Evolutionary conservation across 768 basidiomycete genomes (phyloP).

Genomic region (Suillus cothurnatus): DNA sequence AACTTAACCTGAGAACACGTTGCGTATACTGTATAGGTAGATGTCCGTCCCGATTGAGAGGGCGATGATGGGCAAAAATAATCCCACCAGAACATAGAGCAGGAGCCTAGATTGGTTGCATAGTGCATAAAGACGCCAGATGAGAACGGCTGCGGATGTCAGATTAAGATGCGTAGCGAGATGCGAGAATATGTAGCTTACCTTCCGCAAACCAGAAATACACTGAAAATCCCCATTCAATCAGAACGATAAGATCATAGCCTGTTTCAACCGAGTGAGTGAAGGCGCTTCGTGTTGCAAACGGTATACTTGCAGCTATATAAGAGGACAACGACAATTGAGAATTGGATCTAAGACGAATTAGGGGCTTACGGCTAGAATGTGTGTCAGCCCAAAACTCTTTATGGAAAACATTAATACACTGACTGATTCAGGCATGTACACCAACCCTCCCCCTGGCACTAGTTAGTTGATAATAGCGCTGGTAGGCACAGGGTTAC

Average conservation of each 20-base stretch:
- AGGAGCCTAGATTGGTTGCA: not conserved
- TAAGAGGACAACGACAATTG: not conserved
- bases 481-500: not conserved
- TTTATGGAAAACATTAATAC: not conserved
- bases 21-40: not conserved
- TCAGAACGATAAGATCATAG: not conserved
- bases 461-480: not conserved
- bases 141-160: not conserved
- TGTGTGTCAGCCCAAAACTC: too few relatives aligned
- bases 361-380: not conserved
- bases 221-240: not conserved
- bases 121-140: not conserved
- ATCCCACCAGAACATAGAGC: not conserved
- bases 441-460: not conserved
- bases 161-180: not conserved
- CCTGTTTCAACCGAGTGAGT: not conserved
- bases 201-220: slow-evolving; percentile 1
- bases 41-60: not conserved
- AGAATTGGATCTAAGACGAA: not conserved
- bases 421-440: slow-evolving; percentile 1
- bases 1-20: not conserved
- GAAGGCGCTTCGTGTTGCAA: not conserved
- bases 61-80: not conserved
- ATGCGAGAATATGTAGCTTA: not conserved
- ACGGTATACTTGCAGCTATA: not conserved